Evolutionary conservation across 2,329 filamentous ascomycete genomes (phyloP), one percentile per base, ranked within the genome.

Genomic region (Pyrenochaeta sp.): DNA sequence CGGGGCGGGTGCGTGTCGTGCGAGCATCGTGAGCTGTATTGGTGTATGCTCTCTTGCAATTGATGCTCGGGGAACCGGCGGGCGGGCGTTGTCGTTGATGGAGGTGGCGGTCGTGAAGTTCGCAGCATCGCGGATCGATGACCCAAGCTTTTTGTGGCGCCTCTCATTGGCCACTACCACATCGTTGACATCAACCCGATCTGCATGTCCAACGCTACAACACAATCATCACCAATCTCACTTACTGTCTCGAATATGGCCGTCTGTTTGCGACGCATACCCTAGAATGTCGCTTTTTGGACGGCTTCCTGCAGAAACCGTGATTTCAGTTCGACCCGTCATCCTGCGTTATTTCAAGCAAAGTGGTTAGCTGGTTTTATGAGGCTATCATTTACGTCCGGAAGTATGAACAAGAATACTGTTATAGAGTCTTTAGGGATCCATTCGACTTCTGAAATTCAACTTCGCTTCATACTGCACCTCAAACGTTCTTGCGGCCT

Each of bases 1-100:
- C 40, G 74, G 59, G 41, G 73, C 60, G 39, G 75, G 74, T 36
- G 72, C 70, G 52, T 78, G 75, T 62, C 77, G 69, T 60, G 76
- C 67, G 61, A 79, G 72, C 75, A 79, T 79, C 54, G 43, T 74
- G 65, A 56, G 56, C 66, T 63, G 65, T 53, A 53, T 52, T 15
- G 56, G 21, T 59, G 58, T 54, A 47, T 61, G 58, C 49, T 57
- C 56, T 65, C 66, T 59, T 73, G 76, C 67, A 77, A 75, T 75
- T 75, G 73, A 72, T 66, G 69, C 71, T 71, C 63, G 57, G 56
- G 60, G 58, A 60, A 64, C 62, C 63, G 58, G 58, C 58, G 39
- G 48, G 56, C 59, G 61, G 61, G 61, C 61, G 67, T 67, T 58
- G 66, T 66, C 63, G 68, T 63, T 59, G 58, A 48, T 40, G 36